Percentiles rank a stretch among this genome's conserved stretches.
phyloP scores from a whole-genome alignment of 441 rosid genomes.

The Isatis lusitanica region DNA sequence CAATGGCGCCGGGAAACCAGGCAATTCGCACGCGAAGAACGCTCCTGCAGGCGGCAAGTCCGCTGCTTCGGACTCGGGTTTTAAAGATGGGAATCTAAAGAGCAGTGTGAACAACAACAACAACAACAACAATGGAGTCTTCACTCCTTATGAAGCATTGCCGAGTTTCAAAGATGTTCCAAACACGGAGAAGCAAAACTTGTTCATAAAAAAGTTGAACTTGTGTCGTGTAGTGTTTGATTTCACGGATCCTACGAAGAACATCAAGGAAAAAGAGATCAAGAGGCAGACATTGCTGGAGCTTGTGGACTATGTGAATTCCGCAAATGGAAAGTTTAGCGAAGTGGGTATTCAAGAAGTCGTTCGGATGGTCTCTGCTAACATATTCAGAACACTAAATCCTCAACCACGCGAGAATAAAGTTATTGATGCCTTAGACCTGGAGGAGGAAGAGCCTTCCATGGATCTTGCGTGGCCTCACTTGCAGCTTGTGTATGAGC shows the following conservation, averaged over 20 bases:
- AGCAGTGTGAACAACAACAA: conserved; percentile 36
- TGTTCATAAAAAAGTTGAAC: conserved; percentile 56
- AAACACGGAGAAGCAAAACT: conserved; percentile 56
- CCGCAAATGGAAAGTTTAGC: conserved; percentile 61
- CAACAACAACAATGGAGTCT: conserved; percentile 46
- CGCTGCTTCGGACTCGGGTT: conserved; percentile 21
- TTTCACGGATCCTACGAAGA: conserved; percentile 61
- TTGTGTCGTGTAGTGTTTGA: conserved; percentile 62
- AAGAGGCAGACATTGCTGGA: conserved; percentile 69
- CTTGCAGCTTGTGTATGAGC: conserved; percentile 69
- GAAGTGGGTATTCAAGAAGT: conserved; percentile 56
- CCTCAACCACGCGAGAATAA: conserved; percentile 69
- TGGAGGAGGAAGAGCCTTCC: conserved; percentile 74
- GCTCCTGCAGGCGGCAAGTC: conserved; percentile 26
- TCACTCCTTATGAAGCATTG: conserved; percentile 58
- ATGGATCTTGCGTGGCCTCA: conserved; percentile 87
- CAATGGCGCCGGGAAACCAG: conserved; percentile 20
- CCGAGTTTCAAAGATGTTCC: conserved; percentile 66
- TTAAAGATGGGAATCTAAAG: conserved; percentile 47
- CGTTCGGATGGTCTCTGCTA: conserved; percentile 58
- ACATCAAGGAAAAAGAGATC: conserved; percentile 69
- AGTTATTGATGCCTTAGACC: conserved; percentile 56
- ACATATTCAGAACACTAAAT: conserved; percentile 58
- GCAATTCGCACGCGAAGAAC: conserved; percentile 25
- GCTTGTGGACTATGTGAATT: conserved; percentile 64